Conservation (phyloP, 345 rosid species). For the Atalantia buxifolia region DNA sequence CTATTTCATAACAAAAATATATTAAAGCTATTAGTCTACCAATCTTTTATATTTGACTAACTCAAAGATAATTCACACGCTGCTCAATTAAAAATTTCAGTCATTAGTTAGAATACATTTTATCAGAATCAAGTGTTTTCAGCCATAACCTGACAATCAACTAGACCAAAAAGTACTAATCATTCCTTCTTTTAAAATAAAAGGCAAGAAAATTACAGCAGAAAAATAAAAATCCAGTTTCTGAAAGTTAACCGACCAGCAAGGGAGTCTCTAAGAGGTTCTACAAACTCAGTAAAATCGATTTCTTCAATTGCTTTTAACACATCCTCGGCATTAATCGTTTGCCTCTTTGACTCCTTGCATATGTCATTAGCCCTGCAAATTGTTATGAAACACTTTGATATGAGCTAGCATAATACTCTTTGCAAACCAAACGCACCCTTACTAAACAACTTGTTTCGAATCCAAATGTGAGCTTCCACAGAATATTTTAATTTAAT, state of each 20-base stretch:
- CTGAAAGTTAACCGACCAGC: slow-evolving; percentile 33
- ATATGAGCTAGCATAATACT: background rate
- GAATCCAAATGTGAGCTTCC: background rate
- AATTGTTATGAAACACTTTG: background rate
- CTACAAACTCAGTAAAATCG: slow-evolving; percentile 54
- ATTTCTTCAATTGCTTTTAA: slow-evolving; percentile 57
- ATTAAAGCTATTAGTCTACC: background rate
- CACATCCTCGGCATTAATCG: slow-evolving; percentile 58
- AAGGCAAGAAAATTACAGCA: background rate
- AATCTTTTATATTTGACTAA: background rate
- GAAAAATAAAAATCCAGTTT: background rate
- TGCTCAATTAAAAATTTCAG: background rate
- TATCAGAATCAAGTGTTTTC: background rate
- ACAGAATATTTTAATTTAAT: background rate
- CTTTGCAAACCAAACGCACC: background rate
- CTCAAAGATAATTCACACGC: background rate
- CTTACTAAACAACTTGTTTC: background rate
- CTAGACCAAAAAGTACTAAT: background rate
- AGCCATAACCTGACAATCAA: background rate
- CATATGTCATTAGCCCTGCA: slow-evolving; percentile 68
- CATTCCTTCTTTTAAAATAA: background rate
- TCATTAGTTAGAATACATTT: background rate
- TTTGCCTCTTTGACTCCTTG: slow-evolving; percentile 71
- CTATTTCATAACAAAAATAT: background rate
- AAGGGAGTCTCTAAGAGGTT: slow-evolving; percentile 59